Percentiles rank a stretch among this genome's conserved stretches.
Conservation (phyloP, 352 stramenopile genomes). For the Phytophthora hybrid region DNA sequence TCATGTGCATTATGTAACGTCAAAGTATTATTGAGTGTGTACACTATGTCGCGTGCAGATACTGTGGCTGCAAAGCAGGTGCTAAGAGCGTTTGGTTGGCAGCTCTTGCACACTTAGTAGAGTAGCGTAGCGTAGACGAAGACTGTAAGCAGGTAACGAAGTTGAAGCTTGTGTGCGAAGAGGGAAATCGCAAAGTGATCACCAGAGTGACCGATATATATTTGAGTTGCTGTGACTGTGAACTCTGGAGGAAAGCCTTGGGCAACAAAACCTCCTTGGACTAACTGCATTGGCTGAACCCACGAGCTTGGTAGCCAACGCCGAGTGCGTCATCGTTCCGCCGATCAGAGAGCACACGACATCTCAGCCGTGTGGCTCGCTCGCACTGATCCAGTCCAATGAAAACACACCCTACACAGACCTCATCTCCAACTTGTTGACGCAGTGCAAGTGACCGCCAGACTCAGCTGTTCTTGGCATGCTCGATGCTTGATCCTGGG, state of each 20-base stretch:
- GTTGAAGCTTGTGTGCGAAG: background rate
- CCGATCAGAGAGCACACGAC: background rate
- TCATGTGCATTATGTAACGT: too few relatives aligned
- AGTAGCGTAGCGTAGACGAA: too few relatives aligned
- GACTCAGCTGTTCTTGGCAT: background rate
- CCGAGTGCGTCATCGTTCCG: background rate
- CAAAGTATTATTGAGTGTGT: too few relatives aligned
- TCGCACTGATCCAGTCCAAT: background rate
- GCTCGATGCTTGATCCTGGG: background rate
- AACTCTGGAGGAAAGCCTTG: background rate
- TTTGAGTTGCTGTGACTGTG: background rate
- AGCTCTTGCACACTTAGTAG: too few relatives aligned
- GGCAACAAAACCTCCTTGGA: conserved; percentile 14
- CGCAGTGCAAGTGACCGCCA: background rate
- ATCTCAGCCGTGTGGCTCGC: background rate
- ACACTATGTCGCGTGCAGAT: too few relatives aligned
- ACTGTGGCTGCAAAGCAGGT: too few relatives aligned
- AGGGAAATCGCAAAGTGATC: background rate
- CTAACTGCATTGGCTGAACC: background rate
- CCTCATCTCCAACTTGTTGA: background rate
- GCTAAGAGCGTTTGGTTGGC: too few relatives aligned
- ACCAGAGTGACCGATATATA: background rate
- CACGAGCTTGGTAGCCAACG: background rate
- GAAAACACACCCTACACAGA: background rate
- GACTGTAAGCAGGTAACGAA: too few relatives aligned